Conservation (phyloP, 441 rosid species). For the Syzygium syzygioides region DNA sequence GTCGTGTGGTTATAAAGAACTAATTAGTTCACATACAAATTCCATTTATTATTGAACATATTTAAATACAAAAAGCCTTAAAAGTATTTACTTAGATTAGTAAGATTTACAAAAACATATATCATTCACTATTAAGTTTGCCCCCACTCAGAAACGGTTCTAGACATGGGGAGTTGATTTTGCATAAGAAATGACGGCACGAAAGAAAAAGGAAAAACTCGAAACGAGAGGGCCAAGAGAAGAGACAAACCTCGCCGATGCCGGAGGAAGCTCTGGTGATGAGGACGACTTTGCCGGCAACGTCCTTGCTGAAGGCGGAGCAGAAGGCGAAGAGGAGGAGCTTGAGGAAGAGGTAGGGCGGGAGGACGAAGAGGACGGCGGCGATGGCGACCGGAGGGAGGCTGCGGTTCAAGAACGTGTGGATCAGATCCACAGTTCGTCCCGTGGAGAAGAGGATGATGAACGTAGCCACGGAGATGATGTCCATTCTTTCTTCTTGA, state of each 20-base stretch:
- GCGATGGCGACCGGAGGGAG: not conserved
- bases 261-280: conserved; percentile 43
- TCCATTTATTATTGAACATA: not conserved
- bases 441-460: not conserved
- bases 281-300: conserved; percentile 28
- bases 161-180: not conserved
- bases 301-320: conserved; percentile 26
- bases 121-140: not conserved
- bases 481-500: not conserved
- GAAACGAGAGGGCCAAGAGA: not conserved
- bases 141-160: not conserved
- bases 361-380: conserved; percentile 10
- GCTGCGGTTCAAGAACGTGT: conserved; percentile 12
- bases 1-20: not conserved
- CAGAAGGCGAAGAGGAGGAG: conserved; percentile 9
- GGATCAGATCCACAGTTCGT: conserved; percentile 23
- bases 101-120: not conserved
- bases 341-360: conserved; percentile 15
- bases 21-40: not conserved
- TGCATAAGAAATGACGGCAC: not conserved
- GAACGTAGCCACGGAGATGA: not conserved
- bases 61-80: not conserved
- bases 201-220: not conserved
- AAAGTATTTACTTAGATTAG: not conserved
- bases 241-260: conserved; percentile 30